Evolutionary conservation across 176 grass and related monocot species (phyloP).

Genomic region (Urochloa ruziziensis): DNA sequence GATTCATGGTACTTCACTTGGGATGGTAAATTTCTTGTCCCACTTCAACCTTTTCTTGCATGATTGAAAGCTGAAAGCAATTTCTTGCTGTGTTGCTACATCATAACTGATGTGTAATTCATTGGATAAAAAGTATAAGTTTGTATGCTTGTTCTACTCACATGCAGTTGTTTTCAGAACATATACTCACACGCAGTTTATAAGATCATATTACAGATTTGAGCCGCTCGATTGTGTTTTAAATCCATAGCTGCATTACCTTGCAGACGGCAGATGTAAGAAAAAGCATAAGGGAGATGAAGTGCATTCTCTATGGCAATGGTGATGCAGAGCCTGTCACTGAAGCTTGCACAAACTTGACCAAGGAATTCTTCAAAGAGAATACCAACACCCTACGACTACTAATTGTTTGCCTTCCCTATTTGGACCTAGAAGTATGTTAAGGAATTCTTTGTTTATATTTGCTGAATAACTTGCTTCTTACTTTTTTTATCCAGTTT

Average conservation of each 20-base stretch:
- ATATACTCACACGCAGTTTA: background rate
- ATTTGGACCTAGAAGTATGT: conserved; percentile 43
- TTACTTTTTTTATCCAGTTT: background rate
- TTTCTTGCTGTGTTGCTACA: background rate
- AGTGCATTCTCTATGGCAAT: conserved; percentile 47
- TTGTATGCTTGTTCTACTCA: background rate
- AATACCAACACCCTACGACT: conserved; percentile 39
- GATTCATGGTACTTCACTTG: background rate
- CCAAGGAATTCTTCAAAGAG: conserved; percentile 46
- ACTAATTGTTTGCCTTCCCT: conserved; percentile 43
- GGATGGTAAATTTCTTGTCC: background rate
- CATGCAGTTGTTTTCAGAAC: no score
- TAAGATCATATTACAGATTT: background rate
- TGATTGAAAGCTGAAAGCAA: background rate
- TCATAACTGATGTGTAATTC: background rate
- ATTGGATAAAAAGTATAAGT: background rate
- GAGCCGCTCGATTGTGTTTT: background rate
- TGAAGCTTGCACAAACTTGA: conserved; percentile 43
- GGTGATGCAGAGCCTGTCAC: conserved; percentile 29
- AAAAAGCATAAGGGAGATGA: conserved; percentile 39
- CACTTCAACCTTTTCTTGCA: background rate
- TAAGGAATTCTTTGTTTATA: background rate
- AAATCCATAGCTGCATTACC: background rate
- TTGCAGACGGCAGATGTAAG: conserved; percentile 38
- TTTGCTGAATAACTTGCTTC: background rate